phyloP scores from a whole-genome alignment of 495 filamentous ascomycete genomes.

The Ramalina intermedia region DNA sequence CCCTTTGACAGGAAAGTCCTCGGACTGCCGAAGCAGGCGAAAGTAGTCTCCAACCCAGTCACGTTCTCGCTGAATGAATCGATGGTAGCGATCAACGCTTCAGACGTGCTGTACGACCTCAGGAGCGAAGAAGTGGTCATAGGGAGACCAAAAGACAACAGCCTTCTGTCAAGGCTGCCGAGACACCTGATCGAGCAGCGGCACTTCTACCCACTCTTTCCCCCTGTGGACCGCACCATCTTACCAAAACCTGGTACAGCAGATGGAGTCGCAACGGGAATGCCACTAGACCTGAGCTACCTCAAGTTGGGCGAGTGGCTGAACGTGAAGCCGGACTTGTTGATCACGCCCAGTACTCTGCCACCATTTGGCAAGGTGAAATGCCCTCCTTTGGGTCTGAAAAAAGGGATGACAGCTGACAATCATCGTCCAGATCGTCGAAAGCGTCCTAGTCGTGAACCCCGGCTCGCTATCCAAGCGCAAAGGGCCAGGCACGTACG shows the following conservation, averaged over 20 bases:
- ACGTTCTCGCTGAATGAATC: conserved; percentile 75
- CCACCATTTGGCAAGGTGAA: conserved; percentile 76
- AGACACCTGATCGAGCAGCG: conserved; percentile 72
- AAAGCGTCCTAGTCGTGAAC: conserved; percentile 75
- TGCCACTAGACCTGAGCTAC: conserved; percentile 70
- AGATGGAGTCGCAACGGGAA: conserved; percentile 48
- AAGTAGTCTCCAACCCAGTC: conserved; percentile 76
- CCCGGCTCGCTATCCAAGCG: conserved; percentile 76
- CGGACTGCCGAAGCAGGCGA: conserved; percentile 57
- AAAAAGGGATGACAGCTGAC: not conserved
- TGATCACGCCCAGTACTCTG: conserved; percentile 71
- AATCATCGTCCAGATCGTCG: conserved; percentile 47
- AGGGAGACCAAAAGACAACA: conserved; percentile 36
- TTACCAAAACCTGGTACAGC: conserved; percentile 48
- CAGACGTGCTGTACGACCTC: conserved; percentile 72
- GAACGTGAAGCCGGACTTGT: conserved; percentile 66
- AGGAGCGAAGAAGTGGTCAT: conserved; percentile 57
- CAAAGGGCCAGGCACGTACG: conserved; percentile 65
- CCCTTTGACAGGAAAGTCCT: conserved; percentile 55
- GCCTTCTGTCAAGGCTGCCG: conserved; percentile 50
- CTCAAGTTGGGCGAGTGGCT: conserved; percentile 83
- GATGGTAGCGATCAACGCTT: conserved; percentile 61
- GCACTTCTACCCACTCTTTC: conserved; percentile 81
- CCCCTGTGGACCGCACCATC: conserved; percentile 50
- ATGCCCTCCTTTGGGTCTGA: not conserved